A percentile compares a stretch with the other conserved stretches of the same genome.
phyloP scores from a whole-genome alignment of 78 protist species.

The Chrysochromulina parva region DNA sequence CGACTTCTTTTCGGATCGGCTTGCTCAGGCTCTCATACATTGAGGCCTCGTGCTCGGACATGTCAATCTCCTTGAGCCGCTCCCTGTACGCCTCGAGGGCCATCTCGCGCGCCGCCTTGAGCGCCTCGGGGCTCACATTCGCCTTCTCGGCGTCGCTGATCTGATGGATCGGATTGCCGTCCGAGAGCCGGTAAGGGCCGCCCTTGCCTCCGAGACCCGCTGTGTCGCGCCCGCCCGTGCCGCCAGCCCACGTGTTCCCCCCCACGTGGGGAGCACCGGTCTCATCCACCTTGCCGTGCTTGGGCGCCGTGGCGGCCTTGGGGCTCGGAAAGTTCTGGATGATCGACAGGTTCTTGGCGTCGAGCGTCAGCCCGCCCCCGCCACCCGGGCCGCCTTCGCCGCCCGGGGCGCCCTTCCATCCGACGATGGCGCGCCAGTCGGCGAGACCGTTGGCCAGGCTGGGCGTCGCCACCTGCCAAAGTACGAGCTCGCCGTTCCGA shows the following conservation, averaged over 20 bases:
- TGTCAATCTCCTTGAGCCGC: slow-evolving; percentile 56
- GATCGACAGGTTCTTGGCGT: neutral
- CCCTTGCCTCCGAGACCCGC: slow-evolving; percentile 81
- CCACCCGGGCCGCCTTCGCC: neutral
- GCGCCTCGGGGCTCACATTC: slow-evolving; percentile 19
- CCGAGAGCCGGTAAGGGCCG: slow-evolving; percentile 71
- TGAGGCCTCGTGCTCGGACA: slow-evolving; percentile 39
- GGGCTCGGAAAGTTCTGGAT: neutral
- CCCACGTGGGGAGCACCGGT: slow-evolving; percentile 65
- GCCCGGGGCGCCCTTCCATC: no score
- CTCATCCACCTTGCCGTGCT: slow-evolving; percentile 62
- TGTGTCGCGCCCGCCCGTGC: slow-evolving; percentile 78
- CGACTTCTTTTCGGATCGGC: slow-evolving; percentile 19
- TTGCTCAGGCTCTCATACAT: neutral
- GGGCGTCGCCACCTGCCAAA: neutral
- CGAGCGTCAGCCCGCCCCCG: neutral
- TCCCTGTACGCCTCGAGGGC: slow-evolving; percentile 45
- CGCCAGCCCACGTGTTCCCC: slow-evolving; percentile 79
- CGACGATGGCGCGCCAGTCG: neutral
- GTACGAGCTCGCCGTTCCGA: neutral
- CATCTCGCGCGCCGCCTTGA: slow-evolving; percentile 46
- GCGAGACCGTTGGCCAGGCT: neutral
- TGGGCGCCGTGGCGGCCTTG: slow-evolving; percentile 16
- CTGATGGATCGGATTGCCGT: slow-evolving; percentile 30
- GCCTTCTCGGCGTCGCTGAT: slow-evolving; percentile 36